Percentiles rank a stretch among this genome's conserved stretches.
Conservation (phyloP, 2,329 filamentous ascomycete species). For the Ophiognomonia clavigignenti-juglandacearum region DNA sequence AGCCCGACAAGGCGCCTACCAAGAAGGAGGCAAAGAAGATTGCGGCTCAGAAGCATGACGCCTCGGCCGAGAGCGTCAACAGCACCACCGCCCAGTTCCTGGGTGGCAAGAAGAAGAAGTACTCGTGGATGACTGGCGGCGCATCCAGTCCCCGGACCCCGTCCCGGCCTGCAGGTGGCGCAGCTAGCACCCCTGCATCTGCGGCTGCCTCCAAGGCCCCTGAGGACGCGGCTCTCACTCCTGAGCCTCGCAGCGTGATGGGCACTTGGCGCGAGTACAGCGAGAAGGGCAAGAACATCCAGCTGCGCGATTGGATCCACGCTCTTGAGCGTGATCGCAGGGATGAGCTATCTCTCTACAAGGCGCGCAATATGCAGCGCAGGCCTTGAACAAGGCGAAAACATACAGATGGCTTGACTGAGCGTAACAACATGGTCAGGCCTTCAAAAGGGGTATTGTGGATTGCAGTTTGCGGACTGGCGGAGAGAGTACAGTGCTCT, state of each 20-base stretch:
- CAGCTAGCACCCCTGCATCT: constrained; percentile 5
- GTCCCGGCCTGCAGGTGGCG: constrained; percentile 26
- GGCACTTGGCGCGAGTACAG: constrained; percentile 77
- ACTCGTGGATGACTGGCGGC: constrained; percentile 69
- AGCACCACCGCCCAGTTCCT: constrained; percentile 68
- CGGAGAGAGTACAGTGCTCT: too few species aligned
- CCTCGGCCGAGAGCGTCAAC: constrained; percentile 77
- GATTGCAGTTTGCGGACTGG: too few species aligned
- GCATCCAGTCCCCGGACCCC: constrained; percentile 39
- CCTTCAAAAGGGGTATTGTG: too few species aligned
- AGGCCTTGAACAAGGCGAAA: constrained; percentile 42
- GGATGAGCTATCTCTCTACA: constrained; percentile 58
- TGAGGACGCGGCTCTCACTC: constrained; percentile 42
- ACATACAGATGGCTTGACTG: constrained; percentile 19
- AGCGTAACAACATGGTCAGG: too few species aligned
- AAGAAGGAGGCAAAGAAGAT: constrained; percentile 84
- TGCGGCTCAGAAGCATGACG: constrained; percentile 70
- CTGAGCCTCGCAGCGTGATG: constrained; percentile 56
- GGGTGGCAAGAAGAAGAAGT: constrained; percentile 58
- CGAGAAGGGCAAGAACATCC: constrained; percentile 71
- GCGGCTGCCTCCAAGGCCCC: constrained; percentile 21
- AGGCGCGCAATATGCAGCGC: constrained; percentile 47
- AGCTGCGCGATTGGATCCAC: constrained; percentile 76
- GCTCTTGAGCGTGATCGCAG: constrained; percentile 75
- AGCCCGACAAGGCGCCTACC: constrained; percentile 63